Evolutionary conservation across 352 stramenopile genomes (phyloP), one percentile per base, ranked within the genome.

Genomic region (Globisporangium heterothallicum): DNA sequence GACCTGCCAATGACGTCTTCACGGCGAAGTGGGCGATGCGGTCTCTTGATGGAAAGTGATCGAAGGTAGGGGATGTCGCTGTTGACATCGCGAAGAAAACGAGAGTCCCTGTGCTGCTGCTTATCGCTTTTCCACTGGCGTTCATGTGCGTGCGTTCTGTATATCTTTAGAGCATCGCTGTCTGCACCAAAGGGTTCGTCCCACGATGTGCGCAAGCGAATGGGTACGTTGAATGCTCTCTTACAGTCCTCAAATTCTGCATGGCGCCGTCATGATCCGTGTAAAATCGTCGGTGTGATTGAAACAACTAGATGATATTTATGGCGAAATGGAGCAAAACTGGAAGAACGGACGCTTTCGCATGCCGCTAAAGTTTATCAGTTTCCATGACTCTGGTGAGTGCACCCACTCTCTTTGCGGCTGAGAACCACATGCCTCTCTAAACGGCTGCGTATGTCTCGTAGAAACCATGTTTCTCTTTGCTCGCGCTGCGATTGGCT

Each of bases 391-490:
- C 34, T 79, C 66, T 35, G 73, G 70, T 78, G 38, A 36, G 40
- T 8, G 27, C 45, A 34, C 25, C 10, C 12, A 14, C 25, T n/a
- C n/a, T n/a, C n/a, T n/a, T n/a, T n/a, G n/a, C n/a, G n/a, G n/a
- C n/a, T n/a, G n/a, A n/a, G n/a, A n/a, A n/a, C n/a, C n/a, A n/a
- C n/a, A n/a, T n/a, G n/a, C n/a, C n/a, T n/a, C n/a, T n/a, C n/a
- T n/a, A n/a, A n/a, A n/a, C n/a, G n/a, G 18, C 13, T 30, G 1
- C 14, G 7, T 32, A 12, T 19, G n/a, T 18, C 14, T 43, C 47
- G 42, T 34, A 84, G 80, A 91, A 16, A 77, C 81, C 42, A 82
- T 89, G 72, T 85, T 84, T 53, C 58, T 74, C 38, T 92, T 88
- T 29, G 72, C 84, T 1, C 73, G 74, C 22, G 74, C 81, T 3